Conservation (phyloP, 805 yeast genomes). For the Alloascoidea africana region DNA sequence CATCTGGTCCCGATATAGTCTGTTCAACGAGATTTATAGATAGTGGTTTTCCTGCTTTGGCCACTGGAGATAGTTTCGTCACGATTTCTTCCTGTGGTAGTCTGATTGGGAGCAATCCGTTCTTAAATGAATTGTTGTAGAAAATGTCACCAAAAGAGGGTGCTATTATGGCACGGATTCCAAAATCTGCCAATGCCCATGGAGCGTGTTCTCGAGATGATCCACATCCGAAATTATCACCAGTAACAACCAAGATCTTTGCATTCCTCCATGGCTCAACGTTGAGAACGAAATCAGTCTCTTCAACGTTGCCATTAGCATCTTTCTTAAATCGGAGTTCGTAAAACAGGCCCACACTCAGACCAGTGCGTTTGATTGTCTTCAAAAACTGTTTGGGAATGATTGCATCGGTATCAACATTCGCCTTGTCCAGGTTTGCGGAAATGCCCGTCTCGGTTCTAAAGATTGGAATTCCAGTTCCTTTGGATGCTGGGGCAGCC, state of each 20-base stretch:
- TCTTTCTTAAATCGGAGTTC: conserved; percentile 71
- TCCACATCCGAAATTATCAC: conserved; percentile 98
- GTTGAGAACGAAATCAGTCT: conserved; percentile 86
- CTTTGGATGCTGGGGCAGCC: conserved; percentile 9
- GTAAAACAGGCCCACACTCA: conserved; percentile 76
- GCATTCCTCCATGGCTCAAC: conserved; percentile 71
- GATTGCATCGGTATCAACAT: conserved; percentile 96
- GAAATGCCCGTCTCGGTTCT: conserved; percentile 67
- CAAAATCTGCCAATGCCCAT: conserved; percentile 97
- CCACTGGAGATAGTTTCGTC: conserved; percentile 65
- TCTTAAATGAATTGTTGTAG: conserved; percentile 93
- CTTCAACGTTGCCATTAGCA: conserved; percentile 40
- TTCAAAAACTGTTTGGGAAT: conserved; percentile 97
- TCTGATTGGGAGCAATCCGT: conserved; percentile 88
- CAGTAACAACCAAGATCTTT: conserved; percentile 77
- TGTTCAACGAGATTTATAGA: conserved; percentile 82
- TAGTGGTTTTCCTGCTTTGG: conserved; percentile 53
- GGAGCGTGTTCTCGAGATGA: conserved; percentile 99
- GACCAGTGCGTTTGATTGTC: conserved; percentile 95
- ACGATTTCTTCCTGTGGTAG: conserved; percentile 64
- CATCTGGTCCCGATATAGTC: conserved; percentile 50
- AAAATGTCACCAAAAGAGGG: conserved; percentile 98
- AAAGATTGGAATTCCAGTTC: conserved; percentile 62
- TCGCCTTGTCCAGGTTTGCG: conserved; percentile 89
- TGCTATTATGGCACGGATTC: conserved; percentile 89